Conservation (phyloP, 1,139 yeast genomes). For the Yamadazyma triangularis region DNA sequence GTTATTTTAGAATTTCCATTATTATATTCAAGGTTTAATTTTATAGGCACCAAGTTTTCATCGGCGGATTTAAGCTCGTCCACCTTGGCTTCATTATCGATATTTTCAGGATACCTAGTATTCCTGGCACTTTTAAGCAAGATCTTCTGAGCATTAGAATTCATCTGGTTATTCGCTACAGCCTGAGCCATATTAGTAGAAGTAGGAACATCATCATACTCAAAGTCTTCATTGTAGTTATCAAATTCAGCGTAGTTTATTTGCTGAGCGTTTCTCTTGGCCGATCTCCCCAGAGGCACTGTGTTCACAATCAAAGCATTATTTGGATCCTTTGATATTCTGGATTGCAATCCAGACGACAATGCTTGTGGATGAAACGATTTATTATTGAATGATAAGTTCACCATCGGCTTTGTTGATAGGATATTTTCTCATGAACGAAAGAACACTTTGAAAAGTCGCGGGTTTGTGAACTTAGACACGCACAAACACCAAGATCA, state of each 20-base stretch:
- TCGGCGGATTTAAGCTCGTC: conserved; percentile 24
- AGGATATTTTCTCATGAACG: no score
- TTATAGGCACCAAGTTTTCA: conserved; percentile 68
- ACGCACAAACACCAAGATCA: no score
- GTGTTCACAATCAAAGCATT: conserved; percentile 54
- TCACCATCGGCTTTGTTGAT: conserved; percentile 3
- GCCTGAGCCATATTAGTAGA: conserved; percentile 17
- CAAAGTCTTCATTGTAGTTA: conserved; percentile 58
- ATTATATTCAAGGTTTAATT: conserved; percentile 69
- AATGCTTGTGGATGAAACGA: conserved; percentile 66
- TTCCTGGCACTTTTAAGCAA: conserved; percentile 31
- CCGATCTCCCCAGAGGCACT: conserved; percentile 71
- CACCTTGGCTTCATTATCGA: conserved; percentile 22
- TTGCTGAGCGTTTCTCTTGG: conserved; percentile 67
- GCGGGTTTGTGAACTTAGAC: no score
- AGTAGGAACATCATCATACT: conserved; percentile 40
- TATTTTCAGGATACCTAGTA: conserved; percentile 23
- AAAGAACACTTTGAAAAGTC: no score
- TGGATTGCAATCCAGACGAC: conserved; percentile 62
- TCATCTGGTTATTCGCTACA: conserved; percentile 18
- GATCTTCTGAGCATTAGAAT: conserved; percentile 26
- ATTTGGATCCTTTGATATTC: conserved; percentile 64
- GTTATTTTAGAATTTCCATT: conserved; percentile 55
- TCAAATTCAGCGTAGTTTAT: conserved; percentile 82
- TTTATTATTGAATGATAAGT: conserved; percentile 8